Conservation (phyloP, 768 basidiomycete species). For the Lentinula detonsa region DNA sequence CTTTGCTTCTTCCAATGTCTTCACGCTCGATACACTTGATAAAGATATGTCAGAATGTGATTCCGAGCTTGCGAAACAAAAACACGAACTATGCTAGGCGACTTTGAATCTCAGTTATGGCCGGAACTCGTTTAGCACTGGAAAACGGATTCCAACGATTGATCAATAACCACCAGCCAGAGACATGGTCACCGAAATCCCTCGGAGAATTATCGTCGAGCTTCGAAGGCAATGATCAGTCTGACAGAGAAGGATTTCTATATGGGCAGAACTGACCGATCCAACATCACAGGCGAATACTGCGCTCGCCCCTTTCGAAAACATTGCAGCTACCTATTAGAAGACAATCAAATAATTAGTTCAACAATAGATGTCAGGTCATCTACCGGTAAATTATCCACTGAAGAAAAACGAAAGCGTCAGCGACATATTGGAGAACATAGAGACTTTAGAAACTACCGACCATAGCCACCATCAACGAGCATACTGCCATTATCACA, state of each 20-base stretch:
- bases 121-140: conserved; percentile 67
- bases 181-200: conserved; percentile 91
- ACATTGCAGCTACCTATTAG: conserved; percentile 82
- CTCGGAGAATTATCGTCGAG: conserved; percentile 94
- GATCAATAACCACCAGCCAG: conserved; percentile 92
- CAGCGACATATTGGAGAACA: not conserved
- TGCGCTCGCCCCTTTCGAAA: conserved; percentile 81
- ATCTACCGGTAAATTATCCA: conserved; percentile 83
- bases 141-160: conserved; percentile 94
- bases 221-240: conserved; percentile 23
- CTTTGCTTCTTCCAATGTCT: conserved; percentile 94
- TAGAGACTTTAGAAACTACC: conserved; percentile 20
- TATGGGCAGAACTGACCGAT: conserved; percentile 44
- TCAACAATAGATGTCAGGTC: conserved; percentile 1
- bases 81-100: conserved; percentile 81
- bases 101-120: conserved; percentile 90
- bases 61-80: not conserved
- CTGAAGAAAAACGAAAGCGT: conserved; percentile 27
- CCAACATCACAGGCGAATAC: conserved; percentile 95
- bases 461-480: conserved; percentile 86
- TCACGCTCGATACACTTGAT: conserved; percentile 87
- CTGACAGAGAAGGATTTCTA: not conserved
- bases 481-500: conserved; percentile 92
- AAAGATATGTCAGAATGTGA: conserved; percentile 8
- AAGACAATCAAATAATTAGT: not conserved